phyloP scores from a whole-genome alignment of 2,329 filamentous ascomycete genomes.

The Alternaria dauci region DNA sequence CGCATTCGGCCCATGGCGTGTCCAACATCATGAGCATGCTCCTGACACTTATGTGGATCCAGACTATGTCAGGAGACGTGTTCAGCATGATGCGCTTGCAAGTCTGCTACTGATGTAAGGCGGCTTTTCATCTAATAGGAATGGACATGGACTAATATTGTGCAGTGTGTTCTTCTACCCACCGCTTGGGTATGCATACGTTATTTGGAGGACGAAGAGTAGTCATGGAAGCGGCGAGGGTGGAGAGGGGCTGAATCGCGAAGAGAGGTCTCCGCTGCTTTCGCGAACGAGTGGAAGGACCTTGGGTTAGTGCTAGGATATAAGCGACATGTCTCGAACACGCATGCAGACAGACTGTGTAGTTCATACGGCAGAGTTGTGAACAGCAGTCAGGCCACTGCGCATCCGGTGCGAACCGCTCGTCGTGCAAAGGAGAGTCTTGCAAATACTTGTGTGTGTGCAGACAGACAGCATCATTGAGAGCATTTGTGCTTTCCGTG shows the following conservation, averaged over 20 bases:
- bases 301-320: not conserved
- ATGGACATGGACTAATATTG: not conserved
- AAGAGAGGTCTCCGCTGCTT: conserved; percentile 1
- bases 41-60: not conserved
- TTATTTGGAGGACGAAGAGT: conserved; percentile 2
- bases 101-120: not conserved
- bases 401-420: not conserved
- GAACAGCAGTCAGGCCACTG: not conserved
- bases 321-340: not conserved
- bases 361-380: not conserved
- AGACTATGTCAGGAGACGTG: not conserved
- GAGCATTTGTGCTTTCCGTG: not conserved
- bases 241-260: not conserved
- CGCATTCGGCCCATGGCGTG: not conserved
- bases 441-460: not conserved
- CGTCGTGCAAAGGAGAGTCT: not conserved
- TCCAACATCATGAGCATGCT: not conserved
- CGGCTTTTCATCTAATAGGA: not conserved
- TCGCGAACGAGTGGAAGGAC: not conserved
- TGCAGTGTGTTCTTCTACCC: conserved; percentile 3
- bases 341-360: not conserved
- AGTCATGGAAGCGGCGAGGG: not conserved
- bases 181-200: conserved; percentile 1
- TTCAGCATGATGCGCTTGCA: conserved; percentile 2
- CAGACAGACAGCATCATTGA: not conserved